These are phyloP conservation scores for Yarrowia sp. DNA, from an alignment of 805 yeast species.

Conservation along the genomic window DNA sequence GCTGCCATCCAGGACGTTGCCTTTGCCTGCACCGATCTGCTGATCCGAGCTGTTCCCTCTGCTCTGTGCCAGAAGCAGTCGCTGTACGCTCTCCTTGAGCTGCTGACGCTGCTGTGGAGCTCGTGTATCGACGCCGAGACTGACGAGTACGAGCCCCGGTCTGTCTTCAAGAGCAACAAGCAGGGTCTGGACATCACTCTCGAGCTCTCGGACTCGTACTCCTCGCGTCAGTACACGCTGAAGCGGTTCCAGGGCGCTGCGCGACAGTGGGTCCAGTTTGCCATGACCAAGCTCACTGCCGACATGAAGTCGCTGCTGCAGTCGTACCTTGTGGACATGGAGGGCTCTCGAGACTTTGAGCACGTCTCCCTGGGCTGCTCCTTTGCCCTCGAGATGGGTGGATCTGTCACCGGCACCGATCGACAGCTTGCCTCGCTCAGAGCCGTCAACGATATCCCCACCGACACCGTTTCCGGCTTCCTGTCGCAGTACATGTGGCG, in stretches of 20 bases:
- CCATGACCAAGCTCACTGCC: slow-evolving; percentile 58
- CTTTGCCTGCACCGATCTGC: slow-evolving; percentile 65
- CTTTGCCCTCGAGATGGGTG: slow-evolving; percentile 88
- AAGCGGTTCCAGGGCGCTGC: slow-evolving; percentile 58
- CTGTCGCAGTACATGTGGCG: slow-evolving; percentile 78
- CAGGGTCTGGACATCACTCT: slow-evolving; percentile 50
- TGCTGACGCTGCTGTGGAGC: slow-evolving; percentile 71
- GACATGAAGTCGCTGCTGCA: slow-evolving; percentile 80
- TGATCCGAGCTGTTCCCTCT: slow-evolving; percentile 69
- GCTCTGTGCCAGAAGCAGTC: slow-evolving; percentile 71
- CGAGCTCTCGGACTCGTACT: slow-evolving; percentile 68
- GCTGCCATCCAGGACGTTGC: slow-evolving; percentile 75
- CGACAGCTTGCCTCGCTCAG: slow-evolving; percentile 56
- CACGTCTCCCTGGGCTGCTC: slow-evolving; percentile 75
- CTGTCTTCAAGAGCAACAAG: slow-evolving; percentile 52
- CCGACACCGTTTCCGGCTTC: slow-evolving; percentile 63
- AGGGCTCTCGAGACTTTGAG: slow-evolving; percentile 41
- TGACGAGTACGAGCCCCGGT: slow-evolving; percentile 82
- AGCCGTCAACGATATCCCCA: slow-evolving; percentile 40
- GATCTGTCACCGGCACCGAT: slow-evolving; percentile 62
- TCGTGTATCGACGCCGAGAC: slow-evolving; percentile 81
- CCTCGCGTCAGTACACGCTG: slow-evolving; percentile 71
- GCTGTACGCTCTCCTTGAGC: slow-evolving; percentile 75
- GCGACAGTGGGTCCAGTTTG: slow-evolving; percentile 61
- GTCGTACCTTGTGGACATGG: slow-evolving; percentile 60